Evolutionary conservation across 768 basidiomycete genomes (phyloP), one percentile per base, ranked within the genome.

Genomic region (Boletus vinaceobasis): DNA sequence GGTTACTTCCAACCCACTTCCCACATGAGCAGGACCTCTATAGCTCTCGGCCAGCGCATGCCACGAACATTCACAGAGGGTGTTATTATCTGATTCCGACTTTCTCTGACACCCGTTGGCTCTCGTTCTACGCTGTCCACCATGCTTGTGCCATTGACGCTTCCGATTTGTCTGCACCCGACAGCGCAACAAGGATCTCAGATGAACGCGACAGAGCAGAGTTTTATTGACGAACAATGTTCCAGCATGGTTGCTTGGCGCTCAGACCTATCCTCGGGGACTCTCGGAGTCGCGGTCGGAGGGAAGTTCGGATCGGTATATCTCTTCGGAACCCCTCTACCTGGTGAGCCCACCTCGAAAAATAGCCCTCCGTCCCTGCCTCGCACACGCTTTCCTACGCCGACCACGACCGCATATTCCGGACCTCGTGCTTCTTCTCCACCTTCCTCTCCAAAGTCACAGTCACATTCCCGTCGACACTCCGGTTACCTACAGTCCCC

Each of bases 401-500:
- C 43, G 11, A 49, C 37, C 1, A 38, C 52, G 1, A 32, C 56
- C 32, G 52, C 47, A 0, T 52, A 36, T 31, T 49, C 67, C 36
- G 62, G 26, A 5, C 54, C 35, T 26, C 50, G 52, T 13, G 14
- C 56, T 9, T 46, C 61, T 15, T 64, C 66, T 19, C 55, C 57
- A 3, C 59, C 69, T 21, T 60, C 67, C 11, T 61, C 66, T 23
- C 56, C 68, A 37, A 54, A 38, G 33, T 63, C 59, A 1, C 61
- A 46, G 6, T 42, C 62, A 2, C 59, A 59, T 31, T 62, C 69
- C 19, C 71, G 62, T 44, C 62, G 69, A 43, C 62, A 62, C 17
- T 72, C 70, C n/a, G 55, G 53, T 11, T 58, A 66, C 17, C 48
- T 64, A 4, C 61, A 59, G 3, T 78, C 77, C 3, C 75, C 75